These are phyloP conservation scores for Heterobasidion annosum DNA, from an alignment of 1,284 basidiomycete genomes.

Conservation along the genomic window DNA sequence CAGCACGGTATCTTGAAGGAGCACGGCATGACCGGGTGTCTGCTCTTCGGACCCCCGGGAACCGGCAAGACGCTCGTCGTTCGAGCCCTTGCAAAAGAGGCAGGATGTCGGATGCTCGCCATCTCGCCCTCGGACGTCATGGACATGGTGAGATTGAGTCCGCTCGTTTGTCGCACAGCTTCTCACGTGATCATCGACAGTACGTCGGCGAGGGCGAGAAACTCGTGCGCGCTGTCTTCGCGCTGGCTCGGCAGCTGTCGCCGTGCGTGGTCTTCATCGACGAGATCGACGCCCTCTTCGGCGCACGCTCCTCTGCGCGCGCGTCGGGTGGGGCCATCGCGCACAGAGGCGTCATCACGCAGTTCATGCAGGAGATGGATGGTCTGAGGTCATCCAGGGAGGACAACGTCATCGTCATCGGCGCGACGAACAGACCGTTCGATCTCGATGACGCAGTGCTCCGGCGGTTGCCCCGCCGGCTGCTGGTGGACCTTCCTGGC, in stretches of 20 bases:
- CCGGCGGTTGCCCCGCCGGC: constrained; percentile 71
- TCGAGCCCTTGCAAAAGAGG: constrained; percentile 86
- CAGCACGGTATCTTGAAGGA: constrained; percentile 86
- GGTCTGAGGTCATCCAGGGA: constrained; percentile 77
- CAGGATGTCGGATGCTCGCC: constrained; percentile 82
- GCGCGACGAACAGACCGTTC: constrained; percentile 88
- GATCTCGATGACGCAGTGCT: constrained; percentile 83
- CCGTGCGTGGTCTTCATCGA: constrained; percentile 96
- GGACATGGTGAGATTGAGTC: constrained; percentile 61
- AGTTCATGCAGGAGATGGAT: constrained; percentile 99
- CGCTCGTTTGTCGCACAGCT: background rate
- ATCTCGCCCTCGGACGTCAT: constrained; percentile 81
- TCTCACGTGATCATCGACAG: constrained; percentile 27
- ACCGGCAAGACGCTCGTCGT: constrained; percentile 90
- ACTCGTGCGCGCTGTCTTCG: constrained; percentile 86
- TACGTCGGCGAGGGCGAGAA: constrained; percentile 96
- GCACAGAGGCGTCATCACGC: constrained; percentile 79
- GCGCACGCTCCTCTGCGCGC: constrained; percentile 75
- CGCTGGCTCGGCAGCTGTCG: constrained; percentile 78
- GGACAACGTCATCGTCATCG: constrained; percentile 85
- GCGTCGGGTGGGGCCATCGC: constrained; percentile 79
- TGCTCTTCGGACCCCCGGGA: constrained; percentile 87
- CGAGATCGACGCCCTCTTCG: constrained; percentile 92
- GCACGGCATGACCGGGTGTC: constrained; percentile 81
- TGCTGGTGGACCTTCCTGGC: constrained; percentile 81